Percentiles rank a stretch among this genome's conserved stretches.
phyloP scores from a whole-genome alignment of 2,329 filamentous ascomycete genomes.

The Westerdykella ornata region DNA sequence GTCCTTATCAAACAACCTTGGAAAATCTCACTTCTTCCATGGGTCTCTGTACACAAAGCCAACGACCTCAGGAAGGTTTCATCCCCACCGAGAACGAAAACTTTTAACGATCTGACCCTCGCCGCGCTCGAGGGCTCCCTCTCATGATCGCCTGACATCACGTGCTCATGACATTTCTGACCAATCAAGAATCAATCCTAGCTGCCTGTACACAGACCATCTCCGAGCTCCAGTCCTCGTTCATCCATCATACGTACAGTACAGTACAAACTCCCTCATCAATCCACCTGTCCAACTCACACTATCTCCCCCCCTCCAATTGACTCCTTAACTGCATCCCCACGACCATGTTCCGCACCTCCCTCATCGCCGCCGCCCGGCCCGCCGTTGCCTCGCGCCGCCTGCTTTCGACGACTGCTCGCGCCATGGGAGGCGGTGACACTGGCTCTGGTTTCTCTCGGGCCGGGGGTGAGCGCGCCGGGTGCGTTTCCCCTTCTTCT shows the following conservation, averaged over 20 bases:
- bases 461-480: slow-evolving; percentile 35
- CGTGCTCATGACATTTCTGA: slow-evolving; percentile 1
- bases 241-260: no score
- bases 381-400: slow-evolving; percentile 29
- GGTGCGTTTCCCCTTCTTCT: slow-evolving; percentile 18
- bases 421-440: slow-evolving; percentile 42
- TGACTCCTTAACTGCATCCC: slow-evolving; percentile 7
- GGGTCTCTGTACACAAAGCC: no score
- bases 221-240: slow-evolving; percentile 3
- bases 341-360: slow-evolving; percentile 33
- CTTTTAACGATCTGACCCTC: no score
- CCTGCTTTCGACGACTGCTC: slow-evolving; percentile 40
- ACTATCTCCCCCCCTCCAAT: slow-evolving; percentile 9
- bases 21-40: no score
- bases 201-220: neutral
- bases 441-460: slow-evolving; percentile 40
- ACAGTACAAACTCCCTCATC: slow-evolving; percentile 8
- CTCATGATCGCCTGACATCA: neutral
- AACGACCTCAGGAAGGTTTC: no score
- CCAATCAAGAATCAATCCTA: neutral
- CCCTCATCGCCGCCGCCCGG: slow-evolving; percentile 38
- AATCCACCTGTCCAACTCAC: slow-evolving; percentile 21
- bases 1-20: no score
- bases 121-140: no score
- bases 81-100: no score